Base-by-base conservation (phyloP, 192 early-diverging fungal species). In the Rhizophagus clarus region DNA sequence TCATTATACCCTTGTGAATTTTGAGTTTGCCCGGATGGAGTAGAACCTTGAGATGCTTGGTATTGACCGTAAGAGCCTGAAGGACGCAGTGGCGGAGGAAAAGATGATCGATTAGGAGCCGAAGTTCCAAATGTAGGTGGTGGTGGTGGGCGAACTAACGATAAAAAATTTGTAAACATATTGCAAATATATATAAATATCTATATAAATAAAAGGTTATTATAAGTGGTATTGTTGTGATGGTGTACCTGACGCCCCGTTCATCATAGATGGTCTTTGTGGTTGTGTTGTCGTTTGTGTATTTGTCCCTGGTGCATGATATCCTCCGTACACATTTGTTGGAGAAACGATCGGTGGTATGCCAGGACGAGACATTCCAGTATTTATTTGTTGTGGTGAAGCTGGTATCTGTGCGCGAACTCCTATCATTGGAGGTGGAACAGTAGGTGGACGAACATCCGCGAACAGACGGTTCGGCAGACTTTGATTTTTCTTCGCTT, bases 401-500 rank as follows among this genome's bases (percentile, higher is more conserved):
- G 62, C 22, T 6, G 64, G 14, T 10, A 51, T 45, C 51, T 63
- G 64, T 31, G 61, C 31, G 32, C 76, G 22, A 11, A 32, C 12
- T 31, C n/a, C 49, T 20, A 80, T 72, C 31, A 61, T 47, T 32
- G 34, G 76, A 32, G 42, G 68, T 61, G 80, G 67, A 31, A 49
- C n/a, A n/a, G 29, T 22, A 32, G 72, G 32, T 2, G 76, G 56
- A 9, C 72, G 85, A 29, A 89, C 85, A 68, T 91, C 92, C 11
- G 91, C 92, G 87, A 94, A 96, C 4, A 94, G 61, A 51, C 91
- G 84, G 79, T 94, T 93, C 20, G 93, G 91, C 83, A 92, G 74
- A 45, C 88, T 84, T 70, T 91, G 88, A 83, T 97, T 95, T 81
- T 97, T 97, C 42, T 87, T 83, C 26, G 94, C 95, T 85, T 98